phyloP scores from a whole-genome alignment of 129 eudicot species.

The Silybum marianum region DNA sequence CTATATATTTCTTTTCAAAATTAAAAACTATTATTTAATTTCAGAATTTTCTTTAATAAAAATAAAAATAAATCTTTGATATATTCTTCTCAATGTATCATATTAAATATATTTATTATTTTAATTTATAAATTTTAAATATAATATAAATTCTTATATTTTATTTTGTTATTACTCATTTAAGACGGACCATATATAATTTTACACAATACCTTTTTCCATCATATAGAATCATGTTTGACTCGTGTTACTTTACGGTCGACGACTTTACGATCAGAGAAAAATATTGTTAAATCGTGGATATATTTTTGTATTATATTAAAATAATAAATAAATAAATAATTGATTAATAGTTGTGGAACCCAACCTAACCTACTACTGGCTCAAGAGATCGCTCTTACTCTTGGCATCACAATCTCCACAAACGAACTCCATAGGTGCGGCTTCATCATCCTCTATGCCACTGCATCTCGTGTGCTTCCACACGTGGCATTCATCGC shows the following conservation, averaged over 20 bases:
- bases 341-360: constrained; percentile 9
- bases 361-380: constrained; percentile 16
- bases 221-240: background rate
- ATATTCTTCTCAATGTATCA: too few species aligned
- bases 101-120: too few species aligned
- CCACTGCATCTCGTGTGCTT: constrained; percentile 60
- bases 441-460: constrained; percentile 51
- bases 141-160: too few species aligned
- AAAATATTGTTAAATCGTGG: background rate
- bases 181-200: too few species aligned
- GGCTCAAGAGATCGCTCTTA: constrained; percentile 35
- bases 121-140: too few species aligned
- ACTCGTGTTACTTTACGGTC: background rate
- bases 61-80: too few species aligned
- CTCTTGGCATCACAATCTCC: constrained; percentile 37
- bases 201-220: too few species aligned
- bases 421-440: constrained; percentile 47
- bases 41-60: too few species aligned
- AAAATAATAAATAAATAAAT: constrained; percentile 19
- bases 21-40: too few species aligned
- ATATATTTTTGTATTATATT: constrained; percentile 2
- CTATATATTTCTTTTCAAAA: too few species aligned
- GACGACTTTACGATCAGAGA: background rate
- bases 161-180: too few species aligned
- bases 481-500: constrained; percentile 70